phyloP scores from a whole-genome alignment of 306 rosid genomes.

The Pyrus pyrifolia region DNA sequence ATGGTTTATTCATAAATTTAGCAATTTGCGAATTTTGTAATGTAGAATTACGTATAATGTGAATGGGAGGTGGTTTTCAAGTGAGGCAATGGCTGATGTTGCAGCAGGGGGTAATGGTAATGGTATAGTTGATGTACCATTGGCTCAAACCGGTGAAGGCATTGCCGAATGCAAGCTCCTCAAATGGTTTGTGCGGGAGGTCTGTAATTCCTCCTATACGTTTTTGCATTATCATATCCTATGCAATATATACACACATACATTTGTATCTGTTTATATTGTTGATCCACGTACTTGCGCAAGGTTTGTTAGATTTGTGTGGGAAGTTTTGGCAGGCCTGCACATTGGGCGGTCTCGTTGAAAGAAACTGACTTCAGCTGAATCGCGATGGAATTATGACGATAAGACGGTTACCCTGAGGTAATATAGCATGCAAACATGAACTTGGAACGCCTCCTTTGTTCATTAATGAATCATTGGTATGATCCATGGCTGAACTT shows the following conservation, averaged over 20 bases:
- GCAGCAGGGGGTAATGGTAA: constrained; percentile 26
- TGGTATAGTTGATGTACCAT: constrained; percentile 61
- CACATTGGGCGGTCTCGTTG: not conserved
- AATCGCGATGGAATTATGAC: constrained; percentile 26
- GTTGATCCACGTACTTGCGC: not conserved
- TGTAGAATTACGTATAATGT: constrained; percentile 11
- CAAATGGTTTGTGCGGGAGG: constrained; percentile 93
- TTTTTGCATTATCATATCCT: not conserved
- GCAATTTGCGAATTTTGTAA: constrained; percentile 19
- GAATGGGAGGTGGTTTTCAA: constrained; percentile 43
- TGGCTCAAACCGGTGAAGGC: constrained; percentile 99
- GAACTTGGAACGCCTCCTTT: not conserved
- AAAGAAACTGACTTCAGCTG: constrained; percentile 8
- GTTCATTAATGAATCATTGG: not conserved
- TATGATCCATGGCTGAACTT: not conserved
- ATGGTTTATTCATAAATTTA: not conserved
- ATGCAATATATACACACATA: not conserved
- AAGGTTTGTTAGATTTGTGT: too few relatives aligned
- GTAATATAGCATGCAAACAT: constrained; percentile 34
- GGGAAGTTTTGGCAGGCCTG: too few relatives aligned
- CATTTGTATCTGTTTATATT: not conserved
- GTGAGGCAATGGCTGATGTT: constrained; percentile 36
- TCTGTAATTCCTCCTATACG: not conserved
- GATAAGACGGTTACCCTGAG: constrained; percentile 62
- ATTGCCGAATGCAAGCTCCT: constrained; percentile 98